Base-by-base conservation (phyloP, 257 asterid genomes). In the Lycium barbarum region DNA sequence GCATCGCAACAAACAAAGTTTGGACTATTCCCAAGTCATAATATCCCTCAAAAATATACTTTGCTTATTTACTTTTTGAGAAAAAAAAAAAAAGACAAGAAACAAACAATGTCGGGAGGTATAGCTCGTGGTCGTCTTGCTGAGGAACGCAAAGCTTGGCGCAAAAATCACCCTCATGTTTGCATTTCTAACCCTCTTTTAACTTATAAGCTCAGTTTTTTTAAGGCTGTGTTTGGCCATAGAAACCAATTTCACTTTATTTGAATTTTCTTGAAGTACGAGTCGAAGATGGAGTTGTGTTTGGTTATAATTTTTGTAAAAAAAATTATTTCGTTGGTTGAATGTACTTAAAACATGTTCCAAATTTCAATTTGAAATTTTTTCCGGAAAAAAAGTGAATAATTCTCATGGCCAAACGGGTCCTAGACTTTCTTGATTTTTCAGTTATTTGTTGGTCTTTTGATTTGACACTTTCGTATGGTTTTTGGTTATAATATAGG, bases 81-180 rank as follows among this genome's bases (percentile, higher is more conserved):
- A 22, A 9, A 14, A 62, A 18, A 22, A 63, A 17, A 63, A 49
- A 7, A 26, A 26, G 33, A 26, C 33, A 26, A 26, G 33, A 26
- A 26, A 26, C 33, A 26, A 26, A 26, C 40, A 74, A 74, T 74
- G 93, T 91, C 93, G 1, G 93, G 91, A 84, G 92, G 93, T 20
- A 91, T 91, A 13, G 92, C 93, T 49, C 91, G 92, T 7, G 92
- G 92, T 13, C 90, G 93, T 22, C 89, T 91, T 20, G 88, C 91
- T 14, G 93, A 91, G 85, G 93, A 91, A 67, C 88, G 93, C 38
- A 91, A 91, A 71, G 63, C 93, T 40, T 91, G 93, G 93, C 79
- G 93, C 86, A 91, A 88, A 71, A 89, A 89, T 79, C 93, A 91
- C 35, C 93, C 93, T 12, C 92, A 91, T 83, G 93, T 90, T 82